phyloP scores from a whole-genome alignment of 345 rosid species.

The Luvunga scandens region DNA sequence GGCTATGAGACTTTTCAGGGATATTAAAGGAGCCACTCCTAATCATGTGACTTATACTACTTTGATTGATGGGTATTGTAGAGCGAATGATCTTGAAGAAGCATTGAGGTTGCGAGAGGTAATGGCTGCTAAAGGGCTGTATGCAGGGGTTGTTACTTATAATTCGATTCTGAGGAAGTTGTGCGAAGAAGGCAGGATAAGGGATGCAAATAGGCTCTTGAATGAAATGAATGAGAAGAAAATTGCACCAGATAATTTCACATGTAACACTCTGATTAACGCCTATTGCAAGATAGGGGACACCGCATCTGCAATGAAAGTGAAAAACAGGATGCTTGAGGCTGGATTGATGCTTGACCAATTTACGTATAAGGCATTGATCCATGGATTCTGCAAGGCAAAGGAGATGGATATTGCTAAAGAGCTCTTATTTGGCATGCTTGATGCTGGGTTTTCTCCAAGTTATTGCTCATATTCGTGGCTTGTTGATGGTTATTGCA shows the following conservation, averaged over 20 bases:
- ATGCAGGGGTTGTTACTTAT: conserved; percentile 71
- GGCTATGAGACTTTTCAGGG: conserved; percentile 66
- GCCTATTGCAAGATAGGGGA: conserved; percentile 89
- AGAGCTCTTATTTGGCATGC: conserved; percentile 66
- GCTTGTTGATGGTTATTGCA: conserved; percentile 73
- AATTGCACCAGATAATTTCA: conserved; percentile 76
- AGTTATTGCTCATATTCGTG: conserved; percentile 75
- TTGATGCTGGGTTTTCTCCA: conserved; percentile 72
- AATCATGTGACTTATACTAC: conserved; percentile 78
- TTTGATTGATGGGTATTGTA: conserved; percentile 87
- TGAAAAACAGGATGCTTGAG: conserved; percentile 74
- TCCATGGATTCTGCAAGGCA: conserved; percentile 83
- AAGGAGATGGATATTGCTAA: conserved; percentile 67
- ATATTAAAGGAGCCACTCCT: conserved; percentile 56
- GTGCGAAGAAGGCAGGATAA: conserved; percentile 79
- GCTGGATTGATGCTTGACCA: conserved; percentile 67
- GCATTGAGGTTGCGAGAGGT: conserved; percentile 68
- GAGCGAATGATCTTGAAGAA: conserved; percentile 67
- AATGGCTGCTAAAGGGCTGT: conserved; percentile 70
- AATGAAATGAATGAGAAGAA: conserved; percentile 75
- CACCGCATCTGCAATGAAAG: conserved; percentile 75
- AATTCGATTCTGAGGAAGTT: conserved; percentile 75
- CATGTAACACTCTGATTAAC: conserved; percentile 86
- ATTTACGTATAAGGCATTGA: conserved; percentile 70
- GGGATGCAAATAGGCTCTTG: conserved; percentile 72